Evolutionary conservation across 2,329 filamentous ascomycete genomes (phyloP), one percentile per base, ranked within the genome.

Genomic region (Pseudogymnoascus sp.): DNA sequence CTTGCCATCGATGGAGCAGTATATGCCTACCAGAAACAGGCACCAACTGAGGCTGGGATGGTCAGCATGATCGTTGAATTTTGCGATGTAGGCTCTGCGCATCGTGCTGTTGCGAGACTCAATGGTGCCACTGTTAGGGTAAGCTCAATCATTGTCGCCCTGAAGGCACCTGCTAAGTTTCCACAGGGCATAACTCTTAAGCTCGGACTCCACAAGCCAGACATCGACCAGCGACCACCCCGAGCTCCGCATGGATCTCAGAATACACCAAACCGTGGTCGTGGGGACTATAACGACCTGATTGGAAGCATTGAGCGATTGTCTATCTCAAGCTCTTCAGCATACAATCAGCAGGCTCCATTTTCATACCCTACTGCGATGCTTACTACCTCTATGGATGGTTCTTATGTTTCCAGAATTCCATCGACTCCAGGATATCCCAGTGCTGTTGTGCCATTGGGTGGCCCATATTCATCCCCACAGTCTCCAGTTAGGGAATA

Each of bases 21-120:
- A 0, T 83, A 81, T 66, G 81, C 83, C 0, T 79, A 84, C 67
- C 75, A 81, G 59, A 76, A 75, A 33, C 72, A 77, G 11, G 68
- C 73, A 13, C 75, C 74, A 11, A 75, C 76, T 6, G 74, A 77
- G 9, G 76, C 78, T 33, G 78, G 76, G 7, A 69, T 78, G 5
- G 77, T 82, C 66, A 77, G 75, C 62, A 79, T 80, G 7, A 72
- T 83, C 56, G 78, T 79, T 1, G 83, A 86, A 67, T 86, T 80
- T 64, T 79, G 78, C 61, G 82, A 85, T 65, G 74, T 77, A 21
- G 75, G 77, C 2, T 71, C 77, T 61, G 80, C 80, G 9, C 53
- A 76, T 15, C 68, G 69, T 4, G 78, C 79, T 4, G 73, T 79
- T 3, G 69, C 75, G 7, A 75, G 74, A 63, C 76, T 78, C 50